These are phyloP conservation scores for Abrus pulchellus DNA, from an alignment of 306 rosid species.

Conservation along the genomic window DNA sequence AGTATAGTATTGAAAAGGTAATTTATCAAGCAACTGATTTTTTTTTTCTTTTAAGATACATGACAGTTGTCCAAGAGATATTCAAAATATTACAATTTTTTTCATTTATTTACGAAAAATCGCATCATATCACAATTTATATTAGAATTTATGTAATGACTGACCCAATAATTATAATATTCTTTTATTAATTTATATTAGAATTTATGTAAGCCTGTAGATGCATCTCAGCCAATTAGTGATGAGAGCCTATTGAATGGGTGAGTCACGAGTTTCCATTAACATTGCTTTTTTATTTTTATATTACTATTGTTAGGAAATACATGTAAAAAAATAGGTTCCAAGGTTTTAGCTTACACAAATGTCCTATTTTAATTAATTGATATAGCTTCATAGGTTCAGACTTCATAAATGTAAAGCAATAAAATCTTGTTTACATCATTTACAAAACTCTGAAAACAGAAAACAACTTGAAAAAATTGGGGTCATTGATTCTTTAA, in stretches of 20 bases:
- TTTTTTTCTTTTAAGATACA: no score
- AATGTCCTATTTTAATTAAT: slow-evolving; percentile 4
- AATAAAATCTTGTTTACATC: not conserved
- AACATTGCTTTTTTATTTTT: not conserved
- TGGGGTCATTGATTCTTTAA: not conserved
- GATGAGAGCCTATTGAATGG: slow-evolving; percentile 98
- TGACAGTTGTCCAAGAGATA: no score
- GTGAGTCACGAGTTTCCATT: slow-evolving; percentile 56
- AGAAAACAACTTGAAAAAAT: not conserved
- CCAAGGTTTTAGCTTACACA: not conserved
- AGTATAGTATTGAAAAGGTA: no score
- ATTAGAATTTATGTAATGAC: no score
- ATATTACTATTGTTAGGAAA: not conserved
- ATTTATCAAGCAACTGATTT: no score
- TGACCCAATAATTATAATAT: no score
- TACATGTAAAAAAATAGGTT: not conserved
- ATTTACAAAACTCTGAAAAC: not conserved
- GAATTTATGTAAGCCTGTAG: slow-evolving; percentile 76
- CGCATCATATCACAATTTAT: no score
- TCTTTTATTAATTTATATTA: no score
- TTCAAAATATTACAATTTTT: no score
- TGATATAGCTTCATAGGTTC: not conserved
- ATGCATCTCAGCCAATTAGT: slow-evolving; percentile 93
- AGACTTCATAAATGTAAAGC: not conserved
- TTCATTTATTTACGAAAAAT: no score